Percentiles rank a stretch among this genome's conserved stretches.
Conservation (phyloP, 2,329 filamentous ascomycete genomes). For the Rhinocladiella mackenziei region DNA sequence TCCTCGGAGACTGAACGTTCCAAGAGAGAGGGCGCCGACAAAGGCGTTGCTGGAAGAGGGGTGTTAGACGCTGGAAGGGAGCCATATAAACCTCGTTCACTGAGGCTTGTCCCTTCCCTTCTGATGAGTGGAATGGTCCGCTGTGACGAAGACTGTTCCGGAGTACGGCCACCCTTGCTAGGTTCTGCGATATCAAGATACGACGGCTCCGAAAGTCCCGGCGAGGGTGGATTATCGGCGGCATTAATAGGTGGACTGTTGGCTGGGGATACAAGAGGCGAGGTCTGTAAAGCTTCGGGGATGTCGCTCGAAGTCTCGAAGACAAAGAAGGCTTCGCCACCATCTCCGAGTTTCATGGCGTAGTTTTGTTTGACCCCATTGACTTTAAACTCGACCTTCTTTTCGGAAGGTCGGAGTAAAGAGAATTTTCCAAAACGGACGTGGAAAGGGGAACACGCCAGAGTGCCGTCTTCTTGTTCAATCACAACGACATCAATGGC, state of each 20-base stretch:
- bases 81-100: slow-evolving; percentile 6
- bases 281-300: slow-evolving; percentile 90
- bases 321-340: slow-evolving; percentile 96
- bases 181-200: slow-evolving; percentile 44
- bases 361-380: slow-evolving; percentile 89
- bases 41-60: slow-evolving; percentile 9
- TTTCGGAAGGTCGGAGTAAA: slow-evolving; percentile 87
- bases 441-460: slow-evolving; percentile 94
- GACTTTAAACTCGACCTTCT: slow-evolving; percentile 97
- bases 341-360: slow-evolving; percentile 97
- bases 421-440: slow-evolving; percentile 99
- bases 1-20: slow-evolving; percentile 55
- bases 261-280: slow-evolving; percentile 85
- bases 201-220: slow-evolving; percentile 47
- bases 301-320: slow-evolving; percentile 92
- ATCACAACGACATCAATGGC: slow-evolving; percentile 99
- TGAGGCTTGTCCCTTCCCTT: slow-evolving; percentile 19
- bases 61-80: slow-evolving; percentile 13
- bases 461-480: slow-evolving; percentile 80
- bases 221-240: slow-evolving; percentile 27
- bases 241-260: slow-evolving; percentile 59
- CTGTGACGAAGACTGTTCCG: slow-evolving; percentile 8
- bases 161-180: slow-evolving; percentile 23
- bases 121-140: slow-evolving; percentile 17
- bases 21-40: slow-evolving; percentile 25